Evolutionary conservation across 306 rosid species (phyloP).

Genomic region (Fragaria iinumae): DNA sequence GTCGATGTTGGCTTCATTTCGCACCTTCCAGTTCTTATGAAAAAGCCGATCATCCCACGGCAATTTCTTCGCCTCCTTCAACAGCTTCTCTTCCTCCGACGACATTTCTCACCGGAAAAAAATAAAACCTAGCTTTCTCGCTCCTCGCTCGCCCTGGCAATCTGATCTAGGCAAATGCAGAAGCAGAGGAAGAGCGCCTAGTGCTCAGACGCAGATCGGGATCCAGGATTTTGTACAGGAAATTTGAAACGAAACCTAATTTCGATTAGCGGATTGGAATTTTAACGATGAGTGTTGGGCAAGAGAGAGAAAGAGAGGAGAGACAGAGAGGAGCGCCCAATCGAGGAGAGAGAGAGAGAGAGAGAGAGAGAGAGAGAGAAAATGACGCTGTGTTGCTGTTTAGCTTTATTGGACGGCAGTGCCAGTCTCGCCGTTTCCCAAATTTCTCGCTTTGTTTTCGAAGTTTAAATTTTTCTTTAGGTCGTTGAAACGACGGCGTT

Average conservation of each 20-base stretch:
- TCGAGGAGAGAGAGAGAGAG: slow-evolving; percentile 13
- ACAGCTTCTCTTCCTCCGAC: slow-evolving; percentile 96
- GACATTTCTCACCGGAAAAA: slow-evolving; percentile 27
- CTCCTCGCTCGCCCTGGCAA: slow-evolving; percentile 15
- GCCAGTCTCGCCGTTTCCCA: neutral
- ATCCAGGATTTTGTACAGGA: slow-evolving; percentile 22
- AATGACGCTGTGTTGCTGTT: slow-evolving; percentile 22
- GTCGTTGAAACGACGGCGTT: slow-evolving; percentile 5
- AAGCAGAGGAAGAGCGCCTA: neutral
- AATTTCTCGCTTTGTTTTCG: neutral
- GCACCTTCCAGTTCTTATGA: slow-evolving; percentile 98
- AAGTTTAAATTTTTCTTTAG: neutral
- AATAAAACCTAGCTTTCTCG: neutral
- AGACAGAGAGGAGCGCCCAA: neutral
- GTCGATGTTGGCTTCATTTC: slow-evolving; percentile 91
- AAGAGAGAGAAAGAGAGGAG: neutral
- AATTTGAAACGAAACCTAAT: slow-evolving; percentile 7
- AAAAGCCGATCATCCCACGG: slow-evolving; percentile 97
- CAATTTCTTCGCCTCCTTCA: slow-evolving; percentile 96
- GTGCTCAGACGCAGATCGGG: slow-evolving; percentile 17
- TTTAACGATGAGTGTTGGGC: neutral
- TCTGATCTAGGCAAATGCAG: slow-evolving; percentile 28
- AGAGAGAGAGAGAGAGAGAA: slow-evolving; percentile 3
- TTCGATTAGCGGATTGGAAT: neutral
- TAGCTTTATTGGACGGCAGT: slow-evolving; percentile 36